Evolutionary conservation across 768 basidiomycete species (phyloP), one percentile per base, ranked within the genome.

Genomic region (Macrolepiota dolichaula): DNA sequence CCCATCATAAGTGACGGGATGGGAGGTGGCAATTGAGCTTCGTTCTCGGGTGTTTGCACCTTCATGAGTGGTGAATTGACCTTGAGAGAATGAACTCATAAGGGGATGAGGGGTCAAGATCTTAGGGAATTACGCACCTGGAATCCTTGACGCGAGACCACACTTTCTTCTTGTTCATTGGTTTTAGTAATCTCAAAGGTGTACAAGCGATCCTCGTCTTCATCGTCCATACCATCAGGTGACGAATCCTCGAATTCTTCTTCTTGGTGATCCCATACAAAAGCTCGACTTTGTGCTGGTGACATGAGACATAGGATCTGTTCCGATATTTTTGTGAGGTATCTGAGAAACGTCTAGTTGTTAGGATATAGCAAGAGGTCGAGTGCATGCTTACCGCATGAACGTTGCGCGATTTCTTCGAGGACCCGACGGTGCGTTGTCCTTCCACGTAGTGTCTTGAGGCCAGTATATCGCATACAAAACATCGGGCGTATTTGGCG

Each of bases 401-500:
- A 87, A 87, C 0, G 85, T 84, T 2, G 81, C 73, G 5, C 86
- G 76, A 70, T 86, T 87, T 2, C 80, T 76, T 29, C 74, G 66
- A 51, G 83, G 76, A 3, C 82, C 71, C 1, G 77, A 71, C 5
- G 71, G 37, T 0, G 82, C 78, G 13, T 73, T 70, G 66, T 86
- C 84, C 36, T 80, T 67, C 86, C 86, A 87, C 0, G 85, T 86
- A 0, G 71, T 76, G 32, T 82, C 75, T 61, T 88, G 84, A 0
- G 85, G 85, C 86, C 87, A 88, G 59, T 83, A 86, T 5, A 87
- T 64, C 13, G 84, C 75, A 53, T 81, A 84, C 6, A 81, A 53
- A 24, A 73, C 66, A 25, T 73, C 62, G 0, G 37, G 61, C 12
- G 59, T 27, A 2, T 12, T 36, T 19, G 60, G 58, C 4, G 64